Base-by-base conservation (phyloP, 75 land plant species). In the Pinus albicaulis region DNA sequence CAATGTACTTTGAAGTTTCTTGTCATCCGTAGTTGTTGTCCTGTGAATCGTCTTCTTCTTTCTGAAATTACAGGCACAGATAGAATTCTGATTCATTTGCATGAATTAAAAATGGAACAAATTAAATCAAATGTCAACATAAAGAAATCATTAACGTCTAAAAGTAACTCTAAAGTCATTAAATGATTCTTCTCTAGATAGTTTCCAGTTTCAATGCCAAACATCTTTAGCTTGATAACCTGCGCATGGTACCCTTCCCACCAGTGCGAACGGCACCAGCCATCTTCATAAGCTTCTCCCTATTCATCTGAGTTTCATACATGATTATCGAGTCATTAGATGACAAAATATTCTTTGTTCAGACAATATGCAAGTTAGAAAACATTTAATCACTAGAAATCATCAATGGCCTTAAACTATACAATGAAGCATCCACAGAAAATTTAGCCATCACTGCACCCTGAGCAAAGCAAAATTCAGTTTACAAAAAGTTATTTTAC, bases 31-130 rank as follows among this genome's bases (percentile, higher is more conserved):
- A 13, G 90, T 90, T 11, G 95, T 82, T 16, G 95, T 86, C 83
- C 90, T 92, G 80, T 92, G 95, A 20, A 92, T 92, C 28, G 95
- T 92, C 86, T 92, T 92, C 86, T 92, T 90, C 89, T 92, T 92
- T 80, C 95, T 92, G 78, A 25, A 5, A 57, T 26, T 61, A 61
- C 64, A 61, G 26, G 28, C 28, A 24, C 15, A 25, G 1, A 61
- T 0, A 25, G 34, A 23, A 23, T 61, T 61, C 25, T 61, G 26
- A 25, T 61, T 24, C 64, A 61, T 61, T 25, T 61, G 13, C 25
- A 26, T 25, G 28, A 8, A 61, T 26, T 24, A 23, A 26, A 2
- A 48, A 48, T 48, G 53, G 11, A 59, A 17, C 5, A 59, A n/a
- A 6, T 59, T 22, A 19, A 59, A 59, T 59, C 24, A 10, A 59